Evolutionary conservation across 2,329 filamentous ascomycete genomes (phyloP), one percentile per base, ranked within the genome.

Genomic region (Huntiella savannae): DNA sequence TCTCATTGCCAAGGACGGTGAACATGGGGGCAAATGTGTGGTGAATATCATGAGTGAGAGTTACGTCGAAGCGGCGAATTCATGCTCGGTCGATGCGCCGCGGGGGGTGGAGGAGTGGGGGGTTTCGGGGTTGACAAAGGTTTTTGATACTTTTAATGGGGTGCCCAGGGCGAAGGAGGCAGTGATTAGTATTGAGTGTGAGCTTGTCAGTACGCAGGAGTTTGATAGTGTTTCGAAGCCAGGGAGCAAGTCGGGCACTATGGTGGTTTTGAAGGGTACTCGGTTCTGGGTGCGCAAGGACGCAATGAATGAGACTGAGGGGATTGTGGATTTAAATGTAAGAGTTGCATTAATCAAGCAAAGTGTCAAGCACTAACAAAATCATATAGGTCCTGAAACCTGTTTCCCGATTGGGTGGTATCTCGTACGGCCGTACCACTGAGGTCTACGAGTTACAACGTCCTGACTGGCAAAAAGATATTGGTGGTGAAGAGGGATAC

Each of bases 221-320:
- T 93, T 84, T 63, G 79, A 88, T 60, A 83, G 78, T 59, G 69
- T 70, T 45, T 68, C 68, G 0, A 75, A 64, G 2, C 79, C 80
- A 0, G 85, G 82, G 2, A 79, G 78, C 63, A 86, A 77, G 66
- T 79, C 79, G 1, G 76, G 79, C 1, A 78, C 80, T 3, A 57
- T 94, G 52, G 80, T 73, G 1, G 71, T 93, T 33, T 67, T 95
- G 10, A 85, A 95, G 63, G 88, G 85, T 0, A 77, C 82, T 33
- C 70, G 79, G 22, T 94, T 95, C 58, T 95, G 87, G 85, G 85
- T 78, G 2, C 66, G 87, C 45, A 84, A 92, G 58, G 88, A 95
- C 62, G 86, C 86, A 2, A 65, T 94, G 50, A 83, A 93, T 54
- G 75, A 82, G 57, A 78, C 85, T 6, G 71, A 68, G 56, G 84